Percentiles rank a stretch among this genome's conserved stretches.
Evolutionary conservation across 2,329 filamentous ascomycete species (phyloP).

Genomic region (Botryotinia narcissicola): DNA sequence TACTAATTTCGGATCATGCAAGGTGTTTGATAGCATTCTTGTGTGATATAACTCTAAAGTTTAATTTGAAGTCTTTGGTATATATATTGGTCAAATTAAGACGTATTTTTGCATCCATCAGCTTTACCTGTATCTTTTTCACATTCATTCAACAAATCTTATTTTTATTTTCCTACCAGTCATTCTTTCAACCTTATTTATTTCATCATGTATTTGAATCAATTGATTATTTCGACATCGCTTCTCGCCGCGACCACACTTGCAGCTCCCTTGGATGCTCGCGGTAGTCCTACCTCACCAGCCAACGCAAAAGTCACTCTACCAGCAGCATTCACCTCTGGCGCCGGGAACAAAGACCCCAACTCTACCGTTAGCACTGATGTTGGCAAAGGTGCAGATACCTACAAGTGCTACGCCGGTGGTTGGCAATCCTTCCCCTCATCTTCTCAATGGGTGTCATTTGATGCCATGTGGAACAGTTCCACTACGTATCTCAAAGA

Average conservation of each 20-base stretch:
- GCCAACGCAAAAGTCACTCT: slow-evolving; percentile 23
- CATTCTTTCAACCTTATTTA: not conserved
- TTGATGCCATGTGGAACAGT: slow-evolving; percentile 34
- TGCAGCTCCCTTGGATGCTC: slow-evolving; percentile 2
- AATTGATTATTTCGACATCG: not conserved
- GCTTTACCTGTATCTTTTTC: not conserved
- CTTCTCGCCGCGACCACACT: not conserved
- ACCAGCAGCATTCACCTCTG: slow-evolving; percentile 21
- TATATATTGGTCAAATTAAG: not conserved
- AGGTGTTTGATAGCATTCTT: not conserved
- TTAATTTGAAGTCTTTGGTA: not conserved
- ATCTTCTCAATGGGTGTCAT: slow-evolving; percentile 32
- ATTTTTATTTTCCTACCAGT: not conserved
- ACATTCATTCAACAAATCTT: not conserved
- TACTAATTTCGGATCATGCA: slow-evolving; percentile 3
- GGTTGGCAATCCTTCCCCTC: slow-evolving; percentile 32
- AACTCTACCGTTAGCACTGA: slow-evolving; percentile 24
- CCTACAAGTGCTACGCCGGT: slow-evolving; percentile 37
- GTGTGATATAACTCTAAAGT: not conserved
- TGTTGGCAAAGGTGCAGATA: slow-evolving; percentile 28
- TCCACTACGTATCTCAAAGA: slow-evolving; percentile 24
- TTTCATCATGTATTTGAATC: slow-evolving; percentile 13
- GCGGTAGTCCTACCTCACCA: not conserved
- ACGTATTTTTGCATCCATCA: not conserved
- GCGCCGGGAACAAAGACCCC: slow-evolving; percentile 27